phyloP scores from a whole-genome alignment of 2,329 filamentous ascomycete genomes.

The Pseudopithomyces maydicus region DNA sequence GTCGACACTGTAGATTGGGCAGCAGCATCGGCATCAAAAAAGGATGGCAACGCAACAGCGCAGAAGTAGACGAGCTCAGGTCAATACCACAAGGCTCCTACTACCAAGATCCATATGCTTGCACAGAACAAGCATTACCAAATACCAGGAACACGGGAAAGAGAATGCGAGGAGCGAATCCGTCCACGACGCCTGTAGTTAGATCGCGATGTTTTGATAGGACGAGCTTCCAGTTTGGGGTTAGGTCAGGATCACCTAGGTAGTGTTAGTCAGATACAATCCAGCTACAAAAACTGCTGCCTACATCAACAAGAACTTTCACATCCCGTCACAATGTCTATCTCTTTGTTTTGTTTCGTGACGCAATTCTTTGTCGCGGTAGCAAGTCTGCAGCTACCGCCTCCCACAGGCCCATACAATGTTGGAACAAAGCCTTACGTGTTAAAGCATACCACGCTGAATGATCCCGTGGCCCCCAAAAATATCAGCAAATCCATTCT shows the following conservation, averaged over 20 bases:
- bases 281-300: not conserved
- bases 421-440: constrained; percentile 18
- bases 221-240: not conserved
- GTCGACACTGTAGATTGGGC: not conserved
- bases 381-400: constrained; percentile 11
- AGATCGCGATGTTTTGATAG: not conserved
- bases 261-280: not conserved
- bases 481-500: constrained; percentile 14
- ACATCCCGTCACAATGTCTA: not conserved
- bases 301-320: not conserved
- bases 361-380: not conserved
- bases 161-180: not conserved
- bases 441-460: constrained; percentile 13
- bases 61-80: too few species aligned
- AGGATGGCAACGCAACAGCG: too few species aligned
- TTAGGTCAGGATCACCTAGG: not conserved
- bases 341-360: not conserved
- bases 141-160: not conserved
- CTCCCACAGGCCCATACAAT: constrained; percentile 18
- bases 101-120: too few species aligned
- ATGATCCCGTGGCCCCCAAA: constrained; percentile 19
- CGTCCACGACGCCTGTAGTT: not conserved
- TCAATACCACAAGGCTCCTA: too few species aligned
- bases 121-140: too few species aligned
- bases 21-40: too few species aligned